Base-by-base conservation (phyloP, 345 rosid species). In the Rubroshorea leprosula region DNA sequence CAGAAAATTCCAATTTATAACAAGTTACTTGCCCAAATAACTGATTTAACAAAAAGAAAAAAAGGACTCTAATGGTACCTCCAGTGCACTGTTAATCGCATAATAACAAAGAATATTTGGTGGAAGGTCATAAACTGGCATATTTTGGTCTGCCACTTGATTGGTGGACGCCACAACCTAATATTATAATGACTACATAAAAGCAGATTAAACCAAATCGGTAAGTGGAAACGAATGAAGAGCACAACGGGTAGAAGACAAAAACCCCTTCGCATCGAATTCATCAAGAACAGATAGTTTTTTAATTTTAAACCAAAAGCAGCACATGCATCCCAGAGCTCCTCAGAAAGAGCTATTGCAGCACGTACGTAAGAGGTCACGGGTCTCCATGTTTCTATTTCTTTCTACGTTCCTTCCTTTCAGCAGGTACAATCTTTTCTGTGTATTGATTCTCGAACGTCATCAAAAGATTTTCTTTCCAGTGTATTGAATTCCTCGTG, bases 91-190 rank as follows among this genome's bases (percentile, higher is more conserved):
- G 63, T 88, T 78, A 59, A 88, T 77, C 43, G 85, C 96, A 4
- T 87, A n/a, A n/a, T n/a, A 87, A 64, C 97, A 87, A 21, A 76
- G 79, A 61, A 90, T 76, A 74, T 76, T 83, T 0, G 86, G 68
- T 0, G 85, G 88, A 64, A 87, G 92, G 68, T 78, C 41, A 56
- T 83, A 87, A 23, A 75, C 60, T 6, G 95, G 97, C 90, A 90
- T 76, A 73, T 87, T 83, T 72, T 75, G 83, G 55, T 89, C 89
- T 7, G 89, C 87, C 0, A 72, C 81, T 54, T 84, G 95, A 65
- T 77, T 86, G 14, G 87, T 86, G 0, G 91, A 89, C 8, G 97
- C 95, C 63, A 84, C 90, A 45, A 89, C 95, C 97, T 89, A 70
- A 65, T 57, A 10, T n/a, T n/a, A 35, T 35, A 17, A 35, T 4